Conservation (phyloP, 495 filamentous ascomycete genomes). For the Articulospora tetracladia region DNA sequence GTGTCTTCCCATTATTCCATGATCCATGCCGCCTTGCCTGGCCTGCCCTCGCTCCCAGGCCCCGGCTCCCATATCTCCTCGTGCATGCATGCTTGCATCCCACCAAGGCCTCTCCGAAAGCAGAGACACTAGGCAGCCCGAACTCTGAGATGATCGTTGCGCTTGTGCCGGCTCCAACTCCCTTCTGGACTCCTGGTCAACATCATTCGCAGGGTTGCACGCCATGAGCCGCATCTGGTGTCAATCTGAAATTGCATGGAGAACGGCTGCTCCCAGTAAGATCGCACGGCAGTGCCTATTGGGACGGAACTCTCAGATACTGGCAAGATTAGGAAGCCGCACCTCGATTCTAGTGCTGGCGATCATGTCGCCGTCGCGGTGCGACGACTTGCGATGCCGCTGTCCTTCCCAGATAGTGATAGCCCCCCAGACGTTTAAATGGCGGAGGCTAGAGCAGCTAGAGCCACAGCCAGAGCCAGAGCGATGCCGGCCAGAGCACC, state of each 20-base stretch:
- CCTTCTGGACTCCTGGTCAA: constrained; percentile 3
- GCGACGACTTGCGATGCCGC: background rate
- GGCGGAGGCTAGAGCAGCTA: background rate
- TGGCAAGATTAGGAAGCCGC: constrained; percentile 5
- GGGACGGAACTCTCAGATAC: constrained; percentile 3
- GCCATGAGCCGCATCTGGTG: constrained; percentile 22
- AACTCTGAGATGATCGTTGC: constrained; percentile 4
- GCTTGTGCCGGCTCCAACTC: constrained; percentile 15
- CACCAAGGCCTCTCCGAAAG: background rate
- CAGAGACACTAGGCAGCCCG: background rate
- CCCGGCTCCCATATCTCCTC: background rate
- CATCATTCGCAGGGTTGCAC: constrained; percentile 17
- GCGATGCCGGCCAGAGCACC: background rate
- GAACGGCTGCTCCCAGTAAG: constrained; percentile 18
- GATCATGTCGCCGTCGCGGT: background rate
- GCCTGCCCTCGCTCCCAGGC: background rate
- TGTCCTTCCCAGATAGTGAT: background rate
- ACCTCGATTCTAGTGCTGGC: background rate
- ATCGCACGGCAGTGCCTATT: constrained; percentile 7
- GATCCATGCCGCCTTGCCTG: constrained; percentile 5
- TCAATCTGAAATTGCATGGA: constrained; percentile 18
- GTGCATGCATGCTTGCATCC: constrained; percentile 1
- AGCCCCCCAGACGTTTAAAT: background rate
- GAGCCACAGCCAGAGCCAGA: background rate
- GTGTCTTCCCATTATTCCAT: constrained; percentile 1